Evolutionary conservation across 2,329 filamentous ascomycete species (phyloP).

Genomic region (Aureobasidium pullulans): DNA sequence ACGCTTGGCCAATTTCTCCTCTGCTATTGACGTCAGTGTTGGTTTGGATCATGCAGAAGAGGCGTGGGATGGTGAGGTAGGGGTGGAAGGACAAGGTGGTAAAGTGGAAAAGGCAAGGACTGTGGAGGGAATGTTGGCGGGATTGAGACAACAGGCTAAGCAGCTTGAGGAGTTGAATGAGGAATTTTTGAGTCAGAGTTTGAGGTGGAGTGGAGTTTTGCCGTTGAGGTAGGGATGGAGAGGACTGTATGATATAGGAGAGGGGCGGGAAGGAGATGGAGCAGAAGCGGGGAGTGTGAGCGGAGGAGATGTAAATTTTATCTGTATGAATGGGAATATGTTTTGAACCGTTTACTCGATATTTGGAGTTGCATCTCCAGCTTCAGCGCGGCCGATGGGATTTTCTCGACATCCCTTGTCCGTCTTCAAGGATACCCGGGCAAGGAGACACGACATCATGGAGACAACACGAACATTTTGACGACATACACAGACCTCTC

Average conservation of each 20-base stretch:
- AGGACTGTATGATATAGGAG: too few relatives aligned
- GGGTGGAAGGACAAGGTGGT: background rate
- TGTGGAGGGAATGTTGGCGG: slow-evolving; percentile 17
- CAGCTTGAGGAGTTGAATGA: slow-evolving; percentile 19
- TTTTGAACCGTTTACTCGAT: too few relatives aligned
- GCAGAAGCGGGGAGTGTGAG: background rate
- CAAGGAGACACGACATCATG: too few relatives aligned
- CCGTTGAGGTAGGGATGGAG: background rate
- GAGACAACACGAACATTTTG: too few relatives aligned
- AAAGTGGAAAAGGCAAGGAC: slow-evolving; percentile 5
- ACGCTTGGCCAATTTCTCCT: background rate
- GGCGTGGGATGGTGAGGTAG: background rate
- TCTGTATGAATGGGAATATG: too few relatives aligned
- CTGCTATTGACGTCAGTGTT: background rate
- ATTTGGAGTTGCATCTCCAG: too few relatives aligned
- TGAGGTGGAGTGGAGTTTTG: slow-evolving; percentile 13
- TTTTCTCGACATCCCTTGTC: too few relatives aligned
- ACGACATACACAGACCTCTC: too few relatives aligned
- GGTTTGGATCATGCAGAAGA: background rate
- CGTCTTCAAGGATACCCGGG: too few relatives aligned
- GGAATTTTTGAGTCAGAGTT: slow-evolving; percentile 16
- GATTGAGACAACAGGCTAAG: slow-evolving; percentile 16
- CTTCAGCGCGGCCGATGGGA: too few relatives aligned
- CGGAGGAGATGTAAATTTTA: background rate
- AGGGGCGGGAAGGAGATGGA: background rate